Evolutionary conservation across 2,329 filamentous ascomycete genomes (phyloP).

Genomic region (Onygena corvina): DNA sequence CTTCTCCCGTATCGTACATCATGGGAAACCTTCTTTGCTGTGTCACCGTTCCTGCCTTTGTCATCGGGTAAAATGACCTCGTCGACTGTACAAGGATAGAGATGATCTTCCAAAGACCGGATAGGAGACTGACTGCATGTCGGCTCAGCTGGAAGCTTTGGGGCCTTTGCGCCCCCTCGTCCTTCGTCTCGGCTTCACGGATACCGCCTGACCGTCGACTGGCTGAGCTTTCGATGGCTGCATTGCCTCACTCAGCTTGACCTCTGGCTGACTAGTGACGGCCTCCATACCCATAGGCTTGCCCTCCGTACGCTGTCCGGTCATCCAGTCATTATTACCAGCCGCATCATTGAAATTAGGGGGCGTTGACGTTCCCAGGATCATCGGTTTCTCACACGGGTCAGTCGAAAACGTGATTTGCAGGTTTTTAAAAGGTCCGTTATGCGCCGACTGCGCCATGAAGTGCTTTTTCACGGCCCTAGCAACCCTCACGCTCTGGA

Average conservation of each 20-base stretch:
- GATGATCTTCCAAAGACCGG: no score
- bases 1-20: no score
- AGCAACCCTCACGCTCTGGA: constrained; percentile 28
- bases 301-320: neutral
- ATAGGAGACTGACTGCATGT: no score
- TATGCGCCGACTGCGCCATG: constrained; percentile 19
- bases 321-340: neutral
- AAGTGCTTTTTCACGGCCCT: constrained; percentile 27
- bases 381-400: constrained; percentile 31
- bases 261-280: neutral
- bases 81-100: no score
- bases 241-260: neutral
- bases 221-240: neutral
- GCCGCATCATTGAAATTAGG: neutral
- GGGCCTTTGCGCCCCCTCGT: no score
- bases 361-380: constrained; percentile 14
- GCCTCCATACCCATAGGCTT: constrained; percentile 4
- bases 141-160: no score
- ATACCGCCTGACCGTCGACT: neutral
- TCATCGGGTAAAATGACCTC: no score
- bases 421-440: constrained; percentile 24
- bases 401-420: constrained; percentile 30
- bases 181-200: no score
- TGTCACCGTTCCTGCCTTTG: no score
- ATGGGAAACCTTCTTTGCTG: no score